Evolutionary conservation across 164 flowering plant species (phyloP).

Genomic region (Warburgia ugandensis): DNA sequence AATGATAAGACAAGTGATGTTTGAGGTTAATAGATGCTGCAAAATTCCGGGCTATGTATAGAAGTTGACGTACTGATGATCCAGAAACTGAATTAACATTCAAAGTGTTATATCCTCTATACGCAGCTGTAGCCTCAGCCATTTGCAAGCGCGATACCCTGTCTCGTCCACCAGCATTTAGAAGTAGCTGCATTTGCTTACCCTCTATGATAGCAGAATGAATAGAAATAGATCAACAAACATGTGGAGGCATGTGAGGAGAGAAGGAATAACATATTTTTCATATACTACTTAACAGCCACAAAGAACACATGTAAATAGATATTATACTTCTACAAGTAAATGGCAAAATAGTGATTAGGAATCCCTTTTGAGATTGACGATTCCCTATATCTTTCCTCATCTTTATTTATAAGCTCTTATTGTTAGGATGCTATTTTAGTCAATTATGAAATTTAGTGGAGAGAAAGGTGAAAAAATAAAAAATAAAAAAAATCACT

Average conservation of each 20-base stretch:
- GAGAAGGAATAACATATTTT: neutral
- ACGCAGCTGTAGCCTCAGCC: conserved; percentile 76
- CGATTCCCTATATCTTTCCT: too few relatives aligned
- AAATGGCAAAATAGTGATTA: neutral
- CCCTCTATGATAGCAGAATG: conserved; percentile 33
- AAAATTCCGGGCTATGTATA: too few relatives aligned
- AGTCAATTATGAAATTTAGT: too few relatives aligned
- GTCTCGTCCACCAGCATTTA: conserved; percentile 87
- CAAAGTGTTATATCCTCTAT: conserved; percentile 50
- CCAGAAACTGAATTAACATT: conserved; percentile 68
- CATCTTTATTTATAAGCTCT: too few relatives aligned
- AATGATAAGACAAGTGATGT: too few relatives aligned
- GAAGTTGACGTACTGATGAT: conserved; percentile 48
- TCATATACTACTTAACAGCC: neutral
- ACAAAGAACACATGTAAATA: neutral
- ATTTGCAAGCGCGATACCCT: conserved; percentile 81
- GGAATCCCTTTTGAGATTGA: too few relatives aligned
- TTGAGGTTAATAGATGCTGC: too few relatives aligned
- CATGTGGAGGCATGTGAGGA: neutral
- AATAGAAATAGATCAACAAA: neutral
- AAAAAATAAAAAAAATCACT: too few relatives aligned
- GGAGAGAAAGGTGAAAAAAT: too few relatives aligned
- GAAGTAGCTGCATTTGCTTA: conserved; percentile 45
- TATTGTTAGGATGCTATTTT: too few relatives aligned
- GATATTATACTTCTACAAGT: neutral